phyloP scores from a whole-genome alignment of 2,329 filamentous ascomycete species.

The Diaporthe sp. region DNA sequence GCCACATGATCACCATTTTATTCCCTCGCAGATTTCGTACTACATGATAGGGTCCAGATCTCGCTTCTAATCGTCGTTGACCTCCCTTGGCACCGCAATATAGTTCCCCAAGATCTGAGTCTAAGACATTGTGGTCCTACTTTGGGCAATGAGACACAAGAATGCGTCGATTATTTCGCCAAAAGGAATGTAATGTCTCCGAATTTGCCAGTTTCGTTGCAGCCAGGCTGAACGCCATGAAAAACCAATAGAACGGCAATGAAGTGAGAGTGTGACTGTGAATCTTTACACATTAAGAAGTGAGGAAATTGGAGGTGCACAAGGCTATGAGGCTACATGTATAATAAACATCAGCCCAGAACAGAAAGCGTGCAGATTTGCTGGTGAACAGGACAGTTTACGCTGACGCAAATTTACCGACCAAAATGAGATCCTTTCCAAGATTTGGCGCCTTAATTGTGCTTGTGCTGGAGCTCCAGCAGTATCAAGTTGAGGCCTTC shows the following conservation, averaged over 20 bases:
- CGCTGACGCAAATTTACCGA: background rate
- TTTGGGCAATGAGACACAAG: background rate
- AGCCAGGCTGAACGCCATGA: background rate
- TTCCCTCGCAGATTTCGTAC: background rate
- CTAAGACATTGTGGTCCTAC: constrained; percentile 3
- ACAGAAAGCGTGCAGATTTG: background rate
- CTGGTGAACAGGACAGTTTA: background rate
- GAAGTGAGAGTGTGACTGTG: background rate
- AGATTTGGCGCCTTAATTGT: background rate
- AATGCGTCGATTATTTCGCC: background rate
- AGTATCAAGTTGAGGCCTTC: background rate
- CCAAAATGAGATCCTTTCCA: background rate
- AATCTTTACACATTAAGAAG: background rate
- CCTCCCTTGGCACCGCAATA: background rate
- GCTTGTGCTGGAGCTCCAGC: background rate
- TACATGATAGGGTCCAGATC: background rate
- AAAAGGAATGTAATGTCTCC: background rate
- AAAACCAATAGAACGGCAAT: background rate
- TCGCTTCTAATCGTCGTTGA: constrained; percentile 7
- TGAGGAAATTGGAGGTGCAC: background rate
- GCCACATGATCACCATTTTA: background rate
- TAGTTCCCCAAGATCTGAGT: background rate
- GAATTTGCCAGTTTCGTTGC: background rate
- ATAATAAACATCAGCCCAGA: background rate
- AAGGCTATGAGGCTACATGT: background rate